Evolutionary conservation across 2,329 filamentous ascomycete species (phyloP), one percentile per base, ranked within the genome.

Genomic region (Fusarium falciforme): DNA sequence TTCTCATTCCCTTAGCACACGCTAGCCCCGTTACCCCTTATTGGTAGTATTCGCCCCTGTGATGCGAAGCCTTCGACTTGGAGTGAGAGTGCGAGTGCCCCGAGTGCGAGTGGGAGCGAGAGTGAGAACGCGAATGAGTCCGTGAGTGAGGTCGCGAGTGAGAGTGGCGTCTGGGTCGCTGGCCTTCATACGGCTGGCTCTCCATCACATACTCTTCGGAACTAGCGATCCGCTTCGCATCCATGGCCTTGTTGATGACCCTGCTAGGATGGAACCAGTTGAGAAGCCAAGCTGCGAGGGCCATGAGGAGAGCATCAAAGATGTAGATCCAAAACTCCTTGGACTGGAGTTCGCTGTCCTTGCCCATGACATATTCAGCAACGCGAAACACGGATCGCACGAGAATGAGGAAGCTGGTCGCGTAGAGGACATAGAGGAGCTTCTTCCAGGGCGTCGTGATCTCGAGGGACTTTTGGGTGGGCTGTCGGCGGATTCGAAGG

Each of bases 351-450:
- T 79, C 80, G 2, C 81, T 82, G 12, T 79, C 77, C 20, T 78
- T 76, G 16, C 83, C 83, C 61, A 81, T 74, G 3, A 79, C 73
- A 66, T 86, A 87, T 74, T 87, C 85, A 20, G 85, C 77, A 5
- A 84, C 79, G 42, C 85, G 81, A 60, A 85, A 84, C 6, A 84
- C 67, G 6, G 82, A 85, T 66, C 85, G 79, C 9, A 86, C 76
- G 60, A 85, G 79, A 42, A 87, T 86, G 40, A 83, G 74, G 0
- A 77, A 54, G 55, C 80, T 80, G 9, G 77, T 71, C 2, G 66
- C 57, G 57, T 82, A 80, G 4, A 82, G 62, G 1, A 76, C 71
- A 1, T 54, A 66, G 16, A 82, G 70, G 16, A 81, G 77, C 63
- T 72, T 82, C 79, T 40, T 79, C 82, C 71, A 80, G 42, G 75